Evolutionary conservation across 129 eudicot genomes (phyloP), one percentile per base, ranked within the genome.

Genomic region (Pulicaria dysenterica): DNA sequence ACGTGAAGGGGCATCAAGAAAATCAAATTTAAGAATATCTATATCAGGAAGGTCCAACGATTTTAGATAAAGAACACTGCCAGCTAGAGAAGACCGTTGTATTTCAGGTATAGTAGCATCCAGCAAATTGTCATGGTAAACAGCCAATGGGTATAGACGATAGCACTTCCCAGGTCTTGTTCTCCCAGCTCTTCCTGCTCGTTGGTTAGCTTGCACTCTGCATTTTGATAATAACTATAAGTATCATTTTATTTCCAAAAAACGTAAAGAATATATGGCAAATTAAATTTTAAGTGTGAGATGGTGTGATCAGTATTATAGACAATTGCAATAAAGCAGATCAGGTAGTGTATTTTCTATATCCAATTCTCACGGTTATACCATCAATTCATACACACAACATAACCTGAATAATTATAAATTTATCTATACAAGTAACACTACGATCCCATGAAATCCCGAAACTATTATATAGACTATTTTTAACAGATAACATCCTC

Each of bases 121-220:
- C 72, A 95, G 60, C 60, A 95, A 86, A 65, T 88, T 85, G 31
- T 90, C 97, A 9, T 95, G 73, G 77, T 95, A 95, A 55, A 86
- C 93, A 68, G 69, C 67, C 58, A 87, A 86, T 47, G 99, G 88
- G 72, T 95, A 95, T 64, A 95, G 59, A 24, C 99, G 91, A 38
- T 86, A 91, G 70, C 99, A 95, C 71, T 88, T 95, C 36, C 99
- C 97, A 14, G 99, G 97, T 66, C 97, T 89, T 38, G 99, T 95
- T 80, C 99, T 83, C 71, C 97, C 99, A 47, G 99, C 99, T 75
- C 99, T 85, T 19, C 99, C 99, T 56, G 97, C 96, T 57, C 97
- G 99, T 69, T 95, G 99, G 78, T 88, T 85, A 63, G 99, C 96
- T 81, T 91, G 99, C 69, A 95, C 99, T 83, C 97, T 95, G 73